Percentiles rank a stretch among this genome's conserved stretches.
Conservation (phyloP, 2,329 filamentous ascomycete genomes). For the Neonectria ditissima region DNA sequence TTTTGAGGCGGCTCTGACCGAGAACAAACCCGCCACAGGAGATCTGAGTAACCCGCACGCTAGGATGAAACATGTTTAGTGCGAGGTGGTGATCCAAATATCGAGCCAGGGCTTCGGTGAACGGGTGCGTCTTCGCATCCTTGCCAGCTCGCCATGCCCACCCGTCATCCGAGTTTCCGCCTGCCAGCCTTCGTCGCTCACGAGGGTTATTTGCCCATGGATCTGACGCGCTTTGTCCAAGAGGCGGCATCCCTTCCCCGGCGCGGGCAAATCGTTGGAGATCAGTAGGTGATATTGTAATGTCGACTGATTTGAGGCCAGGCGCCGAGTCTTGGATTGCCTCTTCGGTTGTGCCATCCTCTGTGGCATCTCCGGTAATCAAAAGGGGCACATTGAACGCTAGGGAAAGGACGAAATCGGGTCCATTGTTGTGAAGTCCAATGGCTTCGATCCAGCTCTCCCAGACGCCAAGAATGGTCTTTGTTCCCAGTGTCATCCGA, state of each 20-base stretch:
- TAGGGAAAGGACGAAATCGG: constrained; percentile 63
- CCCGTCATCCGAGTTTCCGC: constrained; percentile 62
- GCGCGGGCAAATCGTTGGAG: constrained; percentile 59
- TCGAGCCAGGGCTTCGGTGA: constrained; percentile 61
- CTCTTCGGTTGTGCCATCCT: constrained; percentile 33
- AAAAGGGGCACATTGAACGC: constrained; percentile 60
- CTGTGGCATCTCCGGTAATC: constrained; percentile 11
- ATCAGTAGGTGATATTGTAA: constrained; percentile 63
- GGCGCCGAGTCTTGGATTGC: constrained; percentile 32
- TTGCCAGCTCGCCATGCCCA: constrained; percentile 60
- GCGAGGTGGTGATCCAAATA: constrained; percentile 67
- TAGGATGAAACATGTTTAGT: constrained; percentile 66
- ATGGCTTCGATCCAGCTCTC: constrained; percentile 62
- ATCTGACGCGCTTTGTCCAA: constrained; percentile 15
- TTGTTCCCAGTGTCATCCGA: constrained; percentile 62
- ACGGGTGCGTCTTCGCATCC: constrained; percentile 50
- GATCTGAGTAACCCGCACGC: constrained; percentile 64
- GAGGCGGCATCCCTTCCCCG: constrained; percentile 46
- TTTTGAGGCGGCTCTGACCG: constrained; percentile 64
- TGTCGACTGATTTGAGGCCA: constrained; percentile 60
- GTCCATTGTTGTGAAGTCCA: constrained; percentile 49
- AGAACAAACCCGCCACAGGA: constrained; percentile 68
- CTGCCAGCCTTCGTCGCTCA: constrained; percentile 60
- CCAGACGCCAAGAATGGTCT: constrained; percentile 61
- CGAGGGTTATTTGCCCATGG: constrained; percentile 50